Evolutionary conservation across 306 rosid species (phyloP).

Genomic region (Alnus glutinosa): DNA sequence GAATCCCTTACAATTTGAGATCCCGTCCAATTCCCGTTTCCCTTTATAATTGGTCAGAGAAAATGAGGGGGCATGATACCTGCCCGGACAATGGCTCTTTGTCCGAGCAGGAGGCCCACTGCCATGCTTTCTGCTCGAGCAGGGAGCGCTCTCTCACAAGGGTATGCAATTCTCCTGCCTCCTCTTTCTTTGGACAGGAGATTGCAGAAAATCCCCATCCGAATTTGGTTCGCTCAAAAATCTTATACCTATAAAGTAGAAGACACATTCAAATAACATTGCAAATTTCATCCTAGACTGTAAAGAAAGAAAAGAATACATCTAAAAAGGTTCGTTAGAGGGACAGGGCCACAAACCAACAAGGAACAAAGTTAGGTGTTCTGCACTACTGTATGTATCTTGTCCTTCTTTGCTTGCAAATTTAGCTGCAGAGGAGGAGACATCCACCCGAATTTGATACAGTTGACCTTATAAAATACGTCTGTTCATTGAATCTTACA

Average conservation of each 20-base stretch:
- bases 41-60: no score
- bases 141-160: no score
- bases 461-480: constrained; percentile 32
- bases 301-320: not conserved
- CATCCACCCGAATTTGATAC: constrained; percentile 22
- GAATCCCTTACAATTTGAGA: no score
- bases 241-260: not conserved
- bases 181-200: no score
- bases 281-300: not conserved
- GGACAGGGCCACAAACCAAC: not conserved
- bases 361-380: not conserved
- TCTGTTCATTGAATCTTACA: constrained; percentile 25
- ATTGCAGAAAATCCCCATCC: no score
- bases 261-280: not conserved
- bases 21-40: no score
- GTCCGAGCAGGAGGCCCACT: no score
- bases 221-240: no score
- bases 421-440: constrained; percentile 26
- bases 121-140: no score
- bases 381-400: constrained; percentile 29
- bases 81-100: no score
- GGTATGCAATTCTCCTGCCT: no score
- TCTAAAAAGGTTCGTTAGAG: not conserved
- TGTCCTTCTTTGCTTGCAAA: constrained; percentile 25
- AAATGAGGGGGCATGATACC: no score